Evolutionary conservation across 2,329 filamentous ascomycete genomes (phyloP), one percentile per base, ranked within the genome.

Genomic region (Scedosporium aurantiacum): DNA sequence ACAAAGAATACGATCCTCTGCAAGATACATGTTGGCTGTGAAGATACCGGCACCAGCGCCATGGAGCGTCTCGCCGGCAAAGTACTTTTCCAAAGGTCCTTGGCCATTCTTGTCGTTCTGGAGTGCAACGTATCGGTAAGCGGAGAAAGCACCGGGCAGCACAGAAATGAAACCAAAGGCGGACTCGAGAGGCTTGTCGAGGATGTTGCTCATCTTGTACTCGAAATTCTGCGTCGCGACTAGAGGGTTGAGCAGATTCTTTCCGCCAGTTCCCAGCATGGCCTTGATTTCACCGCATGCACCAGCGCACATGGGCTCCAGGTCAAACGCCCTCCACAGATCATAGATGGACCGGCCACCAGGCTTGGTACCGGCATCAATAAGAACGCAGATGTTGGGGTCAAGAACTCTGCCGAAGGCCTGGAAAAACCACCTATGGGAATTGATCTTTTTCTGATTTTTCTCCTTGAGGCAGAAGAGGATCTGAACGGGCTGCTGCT

Each of bases 381-480:
- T 84, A 60, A 99, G 82, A 10, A 97, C 93, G 70, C 94, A 97
- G 67, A 99, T 96, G 69, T 97, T 97, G 45, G 94, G 94, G 65
- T 97, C 88, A 54, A 99, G 77, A 2, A 97, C 89, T 23, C 87
- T 84, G 37, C 94, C 94, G 72, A 99, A 99, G 0, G 93, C 94
- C 67, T 95, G 89, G 81, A 99, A 99, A 78, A 99, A 97, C 94
- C 94, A 99, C 72, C 94, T 82, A 73, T 99, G 94, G 0, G 94
- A 97, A 73, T 99, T 99, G 83, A 99, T 99, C 81, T 99, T 99
- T 80, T 99, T 99, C 78, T 97, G 92, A 72, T 99, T 99, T 83
- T 97, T 97, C 72, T 99, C 94, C 79, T 99, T 99, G 64, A 99
- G 75, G 73, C 94, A 99, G 79, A 99, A 99, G 4, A 99, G 84